Evolutionary conservation across 169 alveolate species (phyloP), one percentile per base, ranked within the genome.

Genomic region (Pseudocohnilembus persalinus): DNA sequence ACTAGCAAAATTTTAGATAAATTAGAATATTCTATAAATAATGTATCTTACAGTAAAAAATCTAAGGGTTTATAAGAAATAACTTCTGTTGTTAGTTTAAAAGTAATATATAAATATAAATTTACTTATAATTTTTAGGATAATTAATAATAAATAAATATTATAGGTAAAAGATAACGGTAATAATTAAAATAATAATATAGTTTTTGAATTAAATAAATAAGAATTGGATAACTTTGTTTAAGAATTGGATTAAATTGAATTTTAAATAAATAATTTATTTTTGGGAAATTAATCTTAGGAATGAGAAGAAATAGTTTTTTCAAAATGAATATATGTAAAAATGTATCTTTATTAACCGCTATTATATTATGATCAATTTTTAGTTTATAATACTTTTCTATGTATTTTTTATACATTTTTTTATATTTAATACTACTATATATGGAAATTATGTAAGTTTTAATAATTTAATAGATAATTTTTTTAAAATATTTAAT

Each of bases 21-120:
- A 79, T 49, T 79, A 29, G 84, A 79, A 29, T 79, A 75, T 74
- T 79, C 84, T 4, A 34, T 79, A 79, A 79, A 79, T 63, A 79
- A 79, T 79, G 63, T 29, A 79, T 79, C 49, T 49, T 79, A 49
- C 30, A 29, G 76, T 26, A 79, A 79, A 79, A 79, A 79, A 32
- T 74, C 84, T 20, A 79, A 79, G 63, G 63, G 63, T 35, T 49
- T 79, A 79, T 49, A 63, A 34, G 74, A 79, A 79, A 79, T 79
- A 63, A 79, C 84, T 26, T 33, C 35, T 6, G 49, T 79, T 28
- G 25, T 35, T 4, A n/a, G 76, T 63, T 26, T 79, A 0, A 79
- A 79, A 79, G 84, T 79, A 77, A 32, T 77, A 33, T 77, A 24
- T 32, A 33, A 27, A 25, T 27, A 20, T 74, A 1, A 0, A n/a